phyloP scores from a whole-genome alignment of 352 stramenopile genomes.

The Phytopythium ostracodes region DNA sequence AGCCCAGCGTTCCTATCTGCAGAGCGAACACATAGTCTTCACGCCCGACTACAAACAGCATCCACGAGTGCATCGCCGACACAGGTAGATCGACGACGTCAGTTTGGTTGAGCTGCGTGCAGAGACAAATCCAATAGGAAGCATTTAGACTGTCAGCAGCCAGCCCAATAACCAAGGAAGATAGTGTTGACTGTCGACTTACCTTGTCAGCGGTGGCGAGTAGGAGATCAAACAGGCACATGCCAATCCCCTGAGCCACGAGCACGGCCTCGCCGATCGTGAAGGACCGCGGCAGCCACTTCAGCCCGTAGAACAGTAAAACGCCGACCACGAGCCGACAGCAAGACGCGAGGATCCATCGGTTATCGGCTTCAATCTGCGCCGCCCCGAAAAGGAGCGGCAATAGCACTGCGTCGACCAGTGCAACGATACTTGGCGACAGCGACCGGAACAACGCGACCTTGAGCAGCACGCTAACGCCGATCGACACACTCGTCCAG shows the following conservation, averaged over 20 bases:
- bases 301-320: constrained; percentile 37
- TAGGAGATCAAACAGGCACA: constrained; percentile 45
- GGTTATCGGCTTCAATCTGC: constrained; percentile 28
- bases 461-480: constrained; percentile 42
- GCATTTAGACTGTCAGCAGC: background rate
- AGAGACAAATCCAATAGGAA: background rate
- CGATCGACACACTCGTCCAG: constrained; percentile 48
- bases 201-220: constrained; percentile 47
- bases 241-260: constrained; percentile 50
- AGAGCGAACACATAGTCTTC: constrained; percentile 45
- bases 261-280: constrained; percentile 71
- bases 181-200: background rate
- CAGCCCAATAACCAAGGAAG: too few relatives aligned
- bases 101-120: constrained; percentile 18
- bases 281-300: constrained; percentile 55
- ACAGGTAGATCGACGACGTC: constrained; percentile 14
- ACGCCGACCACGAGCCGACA: constrained; percentile 26
- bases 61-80: constrained; percentile 17
- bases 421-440: constrained; percentile 25
- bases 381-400: constrained; percentile 20
- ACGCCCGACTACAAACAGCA: constrained; percentile 27
- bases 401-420: constrained; percentile 40
- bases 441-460: constrained; percentile 30
- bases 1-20: constrained; percentile 51
- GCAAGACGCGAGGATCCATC: constrained; percentile 32